These are phyloP conservation scores for Hippophae gyantsensis DNA, from an alignment of 306 rosid species.

Conservation along the genomic window DNA sequence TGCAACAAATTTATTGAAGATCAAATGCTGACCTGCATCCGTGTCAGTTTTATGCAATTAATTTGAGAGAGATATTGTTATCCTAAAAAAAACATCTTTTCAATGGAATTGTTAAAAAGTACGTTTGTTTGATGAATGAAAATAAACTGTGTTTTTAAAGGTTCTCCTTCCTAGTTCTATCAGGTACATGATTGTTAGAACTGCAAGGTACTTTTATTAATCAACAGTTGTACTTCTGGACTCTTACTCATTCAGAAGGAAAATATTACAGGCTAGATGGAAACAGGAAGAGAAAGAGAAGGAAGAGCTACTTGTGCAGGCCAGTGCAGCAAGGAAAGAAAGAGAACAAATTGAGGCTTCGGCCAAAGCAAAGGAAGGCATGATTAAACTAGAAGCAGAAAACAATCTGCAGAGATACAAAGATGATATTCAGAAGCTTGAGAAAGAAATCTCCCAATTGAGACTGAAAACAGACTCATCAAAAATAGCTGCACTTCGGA, in stretches of 20 bases:
- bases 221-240: constrained; percentile 27
- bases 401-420: constrained; percentile 46
- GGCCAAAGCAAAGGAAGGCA: constrained; percentile 55
- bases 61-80: background rate
- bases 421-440: constrained; percentile 65
- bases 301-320: constrained; percentile 47
- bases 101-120: no score
- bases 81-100: background rate
- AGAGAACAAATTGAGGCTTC: constrained; percentile 67
- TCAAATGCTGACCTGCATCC: background rate
- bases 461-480: constrained; percentile 69
- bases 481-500: constrained; percentile 77
- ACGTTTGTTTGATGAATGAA: no score
- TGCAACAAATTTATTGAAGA: background rate
- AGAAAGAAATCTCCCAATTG: constrained; percentile 67
- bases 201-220: constrained; percentile 13
- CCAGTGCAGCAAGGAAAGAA: constrained; percentile 51
- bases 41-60: background rate
- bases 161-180: constrained; percentile 18
- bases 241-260: constrained; percentile 44
- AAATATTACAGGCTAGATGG: constrained; percentile 72
- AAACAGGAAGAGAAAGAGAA: constrained; percentile 51
- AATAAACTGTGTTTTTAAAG: constrained; percentile 16
- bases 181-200: background rate
- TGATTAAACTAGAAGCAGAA: constrained; percentile 58